Percentiles rank a stretch among this genome's conserved stretches.
Evolutionary conservation across 306 rosid species (phyloP).

Genomic region (Gynostemma pentaphyllum): DNA sequence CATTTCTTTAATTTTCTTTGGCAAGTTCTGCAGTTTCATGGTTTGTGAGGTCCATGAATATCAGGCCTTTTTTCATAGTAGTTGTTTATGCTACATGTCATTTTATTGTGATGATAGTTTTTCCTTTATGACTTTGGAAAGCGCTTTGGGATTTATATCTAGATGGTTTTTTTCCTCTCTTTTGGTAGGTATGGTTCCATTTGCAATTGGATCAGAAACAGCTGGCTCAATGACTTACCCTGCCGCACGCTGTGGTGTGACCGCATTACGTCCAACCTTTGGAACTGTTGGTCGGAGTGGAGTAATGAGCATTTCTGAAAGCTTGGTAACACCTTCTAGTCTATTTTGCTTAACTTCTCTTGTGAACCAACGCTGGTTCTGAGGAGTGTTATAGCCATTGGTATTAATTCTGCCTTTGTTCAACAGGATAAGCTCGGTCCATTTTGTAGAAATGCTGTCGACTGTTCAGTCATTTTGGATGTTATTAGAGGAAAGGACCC

Average conservation of each 20-base stretch:
- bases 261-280: slow-evolving; percentile 65
- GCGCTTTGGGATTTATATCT: neutral
- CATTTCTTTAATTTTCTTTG: neutral
- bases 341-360: neutral
- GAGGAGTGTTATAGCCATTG: too few species aligned
- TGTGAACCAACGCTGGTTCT: neutral
- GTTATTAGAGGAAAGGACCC: slow-evolving; percentile 60
- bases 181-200: slow-evolving; percentile 61
- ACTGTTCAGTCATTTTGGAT: slow-evolving; percentile 60
- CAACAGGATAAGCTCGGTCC: slow-evolving; percentile 71
- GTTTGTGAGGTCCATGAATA: neutral
- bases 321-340: slow-evolving; percentile 34
- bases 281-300: slow-evolving; percentile 68
- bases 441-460: slow-evolving; percentile 59
- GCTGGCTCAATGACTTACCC: slow-evolving; percentile 69
- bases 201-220: slow-evolving; percentile 68
- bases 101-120: neutral
- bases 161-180: neutral
- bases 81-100: too few species aligned
- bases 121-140: neutral
- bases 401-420: slow-evolving; percentile 19
- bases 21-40: neutral
- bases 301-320: slow-evolving; percentile 79
- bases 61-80: neutral
- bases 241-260: slow-evolving; percentile 65